Evolutionary conservation across 768 basidiomycete species (phyloP).

Genomic region (Mycena haematopus): DNA sequence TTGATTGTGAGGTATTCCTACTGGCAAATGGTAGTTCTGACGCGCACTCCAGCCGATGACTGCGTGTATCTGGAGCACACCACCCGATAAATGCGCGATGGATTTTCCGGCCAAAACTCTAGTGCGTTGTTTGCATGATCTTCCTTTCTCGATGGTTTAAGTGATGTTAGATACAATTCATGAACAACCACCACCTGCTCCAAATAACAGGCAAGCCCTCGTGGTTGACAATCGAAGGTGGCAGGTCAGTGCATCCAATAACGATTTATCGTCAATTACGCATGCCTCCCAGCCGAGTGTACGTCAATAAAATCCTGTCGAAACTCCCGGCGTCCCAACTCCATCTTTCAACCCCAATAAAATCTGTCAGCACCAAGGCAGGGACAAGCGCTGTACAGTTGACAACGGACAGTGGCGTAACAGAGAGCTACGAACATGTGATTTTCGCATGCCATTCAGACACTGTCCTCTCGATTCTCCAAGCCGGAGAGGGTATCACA

Average conservation of each 20-base stretch:
- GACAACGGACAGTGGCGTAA: slow-evolving; percentile 52
- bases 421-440: slow-evolving; percentile 67
- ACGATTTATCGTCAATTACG: background rate
- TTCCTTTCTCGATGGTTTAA: background rate
- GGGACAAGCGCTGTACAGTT: slow-evolving; percentile 46
- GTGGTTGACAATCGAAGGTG: slow-evolving; percentile 77
- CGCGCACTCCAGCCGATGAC: slow-evolving; percentile 68
- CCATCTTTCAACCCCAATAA: slow-evolving; percentile 66
- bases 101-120: slow-evolving; percentile 77
- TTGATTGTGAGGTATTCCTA: slow-evolving; percentile 58
- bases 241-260: slow-evolving; percentile 54
- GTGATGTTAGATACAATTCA: slow-evolving; percentile 59
- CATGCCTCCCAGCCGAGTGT: slow-evolving; percentile 53
- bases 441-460: slow-evolving; percentile 80
- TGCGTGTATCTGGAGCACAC: slow-evolving; percentile 81
- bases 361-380: slow-evolving; percentile 42
- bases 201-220: slow-evolving; percentile 73
- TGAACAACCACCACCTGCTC: slow-evolving; percentile 77
- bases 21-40: slow-evolving; percentile 9
- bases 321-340: slow-evolving; percentile 58
- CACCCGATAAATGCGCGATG: slow-evolving; percentile 69
- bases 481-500: slow-evolving; percentile 56
- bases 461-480: slow-evolving; percentile 57
- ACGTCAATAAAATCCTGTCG: slow-evolving; percentile 67
- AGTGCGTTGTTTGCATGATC: slow-evolving; percentile 38